Base-by-base conservation (phyloP, 2,329 filamentous ascomycete genomes). In the Fusarium liriodendri region DNA sequence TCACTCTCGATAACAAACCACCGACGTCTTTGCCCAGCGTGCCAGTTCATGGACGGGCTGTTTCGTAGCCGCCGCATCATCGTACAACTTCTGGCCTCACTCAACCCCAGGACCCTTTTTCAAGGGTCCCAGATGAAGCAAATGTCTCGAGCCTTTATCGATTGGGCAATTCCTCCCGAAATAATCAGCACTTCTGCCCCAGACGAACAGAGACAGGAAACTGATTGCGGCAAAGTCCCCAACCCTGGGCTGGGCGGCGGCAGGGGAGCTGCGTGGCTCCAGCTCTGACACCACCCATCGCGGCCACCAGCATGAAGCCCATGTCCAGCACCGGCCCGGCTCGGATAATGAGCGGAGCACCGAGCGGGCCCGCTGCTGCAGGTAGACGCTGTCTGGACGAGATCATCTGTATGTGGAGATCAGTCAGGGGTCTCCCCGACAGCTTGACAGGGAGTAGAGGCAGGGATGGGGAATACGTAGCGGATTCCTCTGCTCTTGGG, bases 331-430 rank as follows among this genome's bases (percentile, higher is more conserved):
- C 76, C 76, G 76, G 76, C 69, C 76, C 75, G 76, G 76, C 73
- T 78, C 76, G 76, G 76, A 77, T 38, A 68, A 77, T 69, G 62
- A 67, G 73, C 75, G 76, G 73, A 76, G 75, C 67, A 74, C 75
- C 72, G 73, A 77, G 71, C 74, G 62, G 70, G 67, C 58, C 72
- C 38, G 37, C 62, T 52, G 63, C 70, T 71, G 60, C 54, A 52
- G 67, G 58, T 67, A 57, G 64, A 62, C 54, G 32, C 16, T 69
- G 65, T 62, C 59, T 69, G 68, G 64, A 40, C 32, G 55, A 59
- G 35, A 45, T 35, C 29, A 62, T 50, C 42, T 32, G 25, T 29
- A 32, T 32, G 67, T 76, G 74, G 74, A 67, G 45, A 63, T 66
- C 66, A 7, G 22, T 18, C 59, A 67, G 67, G 61, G 70, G 66